phyloP scores from a whole-genome alignment of 2,329 filamentous ascomycete genomes.

The Ophiosphaerella korrae region DNA sequence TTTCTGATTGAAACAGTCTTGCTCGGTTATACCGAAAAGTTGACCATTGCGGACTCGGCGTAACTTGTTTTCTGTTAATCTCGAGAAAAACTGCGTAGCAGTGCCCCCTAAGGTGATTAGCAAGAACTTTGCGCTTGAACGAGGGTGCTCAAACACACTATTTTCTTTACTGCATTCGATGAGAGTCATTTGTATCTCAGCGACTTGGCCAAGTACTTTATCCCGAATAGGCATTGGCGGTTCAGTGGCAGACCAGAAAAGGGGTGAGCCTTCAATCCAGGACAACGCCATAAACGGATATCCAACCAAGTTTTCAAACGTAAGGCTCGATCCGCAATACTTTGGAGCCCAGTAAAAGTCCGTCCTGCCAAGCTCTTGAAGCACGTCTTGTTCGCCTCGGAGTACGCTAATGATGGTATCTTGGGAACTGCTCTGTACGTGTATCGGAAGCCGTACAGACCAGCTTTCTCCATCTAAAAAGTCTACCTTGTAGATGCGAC shows the following conservation, averaged over 20 bases:
- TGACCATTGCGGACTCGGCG: slow-evolving; percentile 5
- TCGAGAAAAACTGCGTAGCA: slow-evolving; percentile 8
- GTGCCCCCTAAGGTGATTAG: slow-evolving; percentile 3
- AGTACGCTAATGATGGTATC: slow-evolving; percentile 10
- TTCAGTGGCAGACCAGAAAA: slow-evolving; percentile 3
- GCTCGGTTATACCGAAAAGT: slow-evolving; percentile 7
- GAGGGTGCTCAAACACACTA: slow-evolving; percentile 6
- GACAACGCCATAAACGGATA: slow-evolving; percentile 10
- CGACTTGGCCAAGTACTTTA: slow-evolving; percentile 13
- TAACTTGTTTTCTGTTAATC: slow-evolving; percentile 8
- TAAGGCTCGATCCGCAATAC: slow-evolving; percentile 8
- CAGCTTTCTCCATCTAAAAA: slow-evolving; percentile 9
- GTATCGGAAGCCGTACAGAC: slow-evolving; percentile 5
- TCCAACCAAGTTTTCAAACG: slow-evolving; percentile 10
- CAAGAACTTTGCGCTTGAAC: slow-evolving; percentile 4
- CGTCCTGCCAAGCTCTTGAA: slow-evolving; percentile 9
- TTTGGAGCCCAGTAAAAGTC: slow-evolving; percentile 12
- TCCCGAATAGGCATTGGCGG: slow-evolving; percentile 11
- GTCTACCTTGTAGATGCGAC: slow-evolving; percentile 11
- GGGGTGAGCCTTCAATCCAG: slow-evolving; percentile 11
- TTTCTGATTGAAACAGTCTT: slow-evolving; percentile 10
- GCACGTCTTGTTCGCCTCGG: slow-evolving; percentile 8
- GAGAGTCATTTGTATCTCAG: slow-evolving; percentile 10
- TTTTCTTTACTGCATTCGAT: slow-evolving; percentile 9
- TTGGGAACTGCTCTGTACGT: slow-evolving; percentile 1